Base-by-base conservation (phyloP, 768 basidiomycete species). In the Amanita rubescens region DNA sequence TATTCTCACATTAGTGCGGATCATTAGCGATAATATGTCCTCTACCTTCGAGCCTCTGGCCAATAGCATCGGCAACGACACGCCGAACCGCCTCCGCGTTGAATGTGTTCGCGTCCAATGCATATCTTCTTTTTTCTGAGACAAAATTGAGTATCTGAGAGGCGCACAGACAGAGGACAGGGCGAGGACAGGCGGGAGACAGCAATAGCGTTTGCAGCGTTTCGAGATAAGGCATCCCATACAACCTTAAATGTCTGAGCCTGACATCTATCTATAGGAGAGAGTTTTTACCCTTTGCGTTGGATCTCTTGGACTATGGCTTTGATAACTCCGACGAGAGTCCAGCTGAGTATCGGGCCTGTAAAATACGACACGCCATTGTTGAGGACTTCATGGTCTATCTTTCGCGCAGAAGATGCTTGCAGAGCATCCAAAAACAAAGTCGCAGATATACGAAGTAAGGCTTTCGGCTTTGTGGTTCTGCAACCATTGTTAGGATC, bases 291-390 rank as follows among this genome's bases (percentile, higher is more conserved):
- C 87, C 71, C 71, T 55, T 68, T 74, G 30, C 74, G 71, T 51
- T 80, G 74, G 35, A 88, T 74, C 48, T 90, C 86, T 54, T 69
- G 73, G 24, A 82, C 64, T 52, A 91, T 71, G 1, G 75, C 78
- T 63, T 78, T 79, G 51, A 90, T 73, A 10, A 90, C 81, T 2
- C 87, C 86, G 2, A 84, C 82, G 5, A 90, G 75, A 0, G 88
- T 90, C 90, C 90, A 92, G 57, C 79, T 83, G 37, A 92, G 72
- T 17, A 91, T 69, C 0, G 83, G 80, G 4, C 81, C 80, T 19
- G 82, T 77, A 60, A 91, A 90, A 65, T 87, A 91, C 5, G 84
- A 82, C 33, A 90, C 74, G 1, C 90, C 90, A 57, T 85, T 90
- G 64, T 76, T 77, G 19, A 92, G 67, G 17, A 76, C 75, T 24